Evolutionary conservation across 2,329 filamentous ascomycete genomes (phyloP).

Genomic region (Colletotrichum higginsianum): DNA sequence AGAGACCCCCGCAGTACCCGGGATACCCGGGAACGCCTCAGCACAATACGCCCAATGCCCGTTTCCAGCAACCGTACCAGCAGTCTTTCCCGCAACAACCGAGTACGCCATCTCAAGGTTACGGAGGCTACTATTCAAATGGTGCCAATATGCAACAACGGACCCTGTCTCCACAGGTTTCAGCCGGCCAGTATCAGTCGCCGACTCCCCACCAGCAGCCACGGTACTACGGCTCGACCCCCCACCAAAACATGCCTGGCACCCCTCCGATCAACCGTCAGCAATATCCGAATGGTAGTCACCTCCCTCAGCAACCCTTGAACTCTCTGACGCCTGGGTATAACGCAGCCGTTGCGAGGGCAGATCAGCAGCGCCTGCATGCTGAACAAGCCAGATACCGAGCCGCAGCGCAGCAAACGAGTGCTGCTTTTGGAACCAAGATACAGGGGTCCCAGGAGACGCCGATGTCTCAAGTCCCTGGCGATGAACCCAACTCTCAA

Average conservation of each 20-base stretch:
- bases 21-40: conserved; percentile 55
- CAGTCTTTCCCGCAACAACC: conserved; percentile 55
- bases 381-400: conserved; percentile 65
- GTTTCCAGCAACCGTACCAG: conserved; percentile 57
- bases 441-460: conserved; percentile 63
- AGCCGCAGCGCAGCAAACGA: conserved; percentile 61
- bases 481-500: conserved; percentile 52
- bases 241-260: conserved; percentile 47
- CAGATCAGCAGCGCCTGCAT: conserved; percentile 52
- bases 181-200: conserved; percentile 55
- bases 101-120: conserved; percentile 55
- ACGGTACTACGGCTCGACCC: conserved; percentile 46
- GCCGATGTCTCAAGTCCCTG: conserved; percentile 56
- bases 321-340: conserved; percentile 34
- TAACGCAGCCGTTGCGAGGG: conserved; percentile 29
- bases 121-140: conserved; percentile 60
- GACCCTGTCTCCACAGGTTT: conserved; percentile 62
- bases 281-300: conserved; percentile 53
- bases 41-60: conserved; percentile 59
- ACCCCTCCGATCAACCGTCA: conserved; percentile 44
- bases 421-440: conserved; percentile 58
- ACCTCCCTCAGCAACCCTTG: conserved; percentile 50
- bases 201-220: conserved; percentile 46
- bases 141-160: conserved; percentile 58
- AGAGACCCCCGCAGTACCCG: conserved; percentile 59